These are phyloP conservation scores for Chaetomiaceae sp. DNA, from an alignment of 2,329 filamentous ascomycete species.

Conservation along the genomic window DNA sequence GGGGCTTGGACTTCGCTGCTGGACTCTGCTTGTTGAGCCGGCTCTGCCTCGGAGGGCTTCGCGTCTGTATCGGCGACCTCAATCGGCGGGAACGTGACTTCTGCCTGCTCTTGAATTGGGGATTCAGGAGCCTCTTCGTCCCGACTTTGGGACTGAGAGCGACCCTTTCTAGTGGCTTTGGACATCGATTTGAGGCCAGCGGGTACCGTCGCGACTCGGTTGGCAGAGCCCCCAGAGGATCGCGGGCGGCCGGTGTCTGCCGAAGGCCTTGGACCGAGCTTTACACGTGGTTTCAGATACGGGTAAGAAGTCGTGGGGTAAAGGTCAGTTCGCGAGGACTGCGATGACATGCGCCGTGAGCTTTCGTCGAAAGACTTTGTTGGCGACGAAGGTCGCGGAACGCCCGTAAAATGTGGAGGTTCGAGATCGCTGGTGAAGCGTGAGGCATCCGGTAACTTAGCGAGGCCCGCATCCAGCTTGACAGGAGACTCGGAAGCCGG, in stretches of 20 bases:
- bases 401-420: slow-evolving; percentile 50
- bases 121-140: slow-evolving; percentile 30
- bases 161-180: slow-evolving; percentile 53
- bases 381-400: slow-evolving; percentile 42
- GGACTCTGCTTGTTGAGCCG: slow-evolving; percentile 34
- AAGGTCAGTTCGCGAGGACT: slow-evolving; percentile 49
- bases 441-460: slow-evolving; percentile 46
- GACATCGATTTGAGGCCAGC: slow-evolving; percentile 70
- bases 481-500: slow-evolving; percentile 38
- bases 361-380: slow-evolving; percentile 41
- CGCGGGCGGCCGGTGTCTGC: slow-evolving; percentile 60
- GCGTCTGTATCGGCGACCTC: slow-evolving; percentile 33
- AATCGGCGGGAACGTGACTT: slow-evolving; percentile 36
- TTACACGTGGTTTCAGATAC: slow-evolving; percentile 72
- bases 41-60: slow-evolving; percentile 28
- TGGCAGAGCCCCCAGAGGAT: slow-evolving; percentile 55
- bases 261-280: slow-evolving; percentile 81
- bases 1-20: slow-evolving; percentile 37
- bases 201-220: slow-evolving; percentile 72
- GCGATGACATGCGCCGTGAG: slow-evolving; percentile 45
- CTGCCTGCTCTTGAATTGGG: slow-evolving; percentile 36
- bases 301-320: slow-evolving; percentile 47
- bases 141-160: slow-evolving; percentile 35
- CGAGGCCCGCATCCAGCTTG: slow-evolving; percentile 49
- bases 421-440: slow-evolving; percentile 48